Conservation (phyloP, 176 grass and related monocot species). For the Carex littledalei region DNA sequence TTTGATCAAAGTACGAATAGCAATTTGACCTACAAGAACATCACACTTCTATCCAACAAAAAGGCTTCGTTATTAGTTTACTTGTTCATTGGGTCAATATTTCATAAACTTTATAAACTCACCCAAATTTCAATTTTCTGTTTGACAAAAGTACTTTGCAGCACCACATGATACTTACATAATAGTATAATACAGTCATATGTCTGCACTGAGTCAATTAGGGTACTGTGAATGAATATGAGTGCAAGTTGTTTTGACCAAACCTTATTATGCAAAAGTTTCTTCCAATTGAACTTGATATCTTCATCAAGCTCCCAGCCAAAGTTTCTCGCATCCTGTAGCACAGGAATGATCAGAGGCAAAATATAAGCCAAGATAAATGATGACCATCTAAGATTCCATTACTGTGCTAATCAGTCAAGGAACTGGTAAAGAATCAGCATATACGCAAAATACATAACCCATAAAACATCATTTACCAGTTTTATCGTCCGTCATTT, state of each 20-base stretch:
- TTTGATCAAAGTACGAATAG: not conserved
- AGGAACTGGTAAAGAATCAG: not conserved
- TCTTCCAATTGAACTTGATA: conserved; percentile 91
- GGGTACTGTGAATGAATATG: not conserved
- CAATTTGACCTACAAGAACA: not conserved
- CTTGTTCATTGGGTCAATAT: not conserved
- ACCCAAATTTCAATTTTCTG: not conserved
- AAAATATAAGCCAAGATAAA: not conserved
- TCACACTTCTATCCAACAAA: not conserved
- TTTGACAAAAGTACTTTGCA: not conserved
- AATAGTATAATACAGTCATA: not conserved
- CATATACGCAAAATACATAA: not conserved
- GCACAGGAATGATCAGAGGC: not conserved
- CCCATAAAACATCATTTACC: not conserved
- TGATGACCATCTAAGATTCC: not conserved
- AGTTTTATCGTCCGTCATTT: not conserved
- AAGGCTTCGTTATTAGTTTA: not conserved
- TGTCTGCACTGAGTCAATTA: not conserved
- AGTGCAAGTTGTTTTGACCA: not conserved
- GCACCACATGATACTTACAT: not conserved
- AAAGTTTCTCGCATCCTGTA: conserved; percentile 75
- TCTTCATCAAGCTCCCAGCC: conserved; percentile 84
- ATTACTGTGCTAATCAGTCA: not conserved
- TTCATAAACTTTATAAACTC: not conserved
- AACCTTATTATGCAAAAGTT: conserved; percentile 83